phyloP scores from a whole-genome alignment of 2,329 filamentous ascomycete species.

The Pseudogymnoascus sp. region DNA sequence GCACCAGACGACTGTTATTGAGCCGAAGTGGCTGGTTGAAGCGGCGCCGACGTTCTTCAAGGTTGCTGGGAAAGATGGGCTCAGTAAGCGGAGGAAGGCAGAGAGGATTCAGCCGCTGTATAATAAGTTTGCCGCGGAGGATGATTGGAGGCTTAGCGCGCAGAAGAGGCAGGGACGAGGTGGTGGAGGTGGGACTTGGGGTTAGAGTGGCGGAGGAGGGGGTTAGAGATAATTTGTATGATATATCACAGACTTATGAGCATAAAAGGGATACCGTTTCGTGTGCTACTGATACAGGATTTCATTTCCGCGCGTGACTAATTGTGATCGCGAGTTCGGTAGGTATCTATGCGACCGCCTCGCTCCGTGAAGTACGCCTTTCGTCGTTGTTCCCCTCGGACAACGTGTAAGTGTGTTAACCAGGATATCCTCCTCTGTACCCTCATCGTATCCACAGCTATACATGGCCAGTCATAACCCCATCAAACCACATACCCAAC shows the following conservation, averaged over 20 bases:
- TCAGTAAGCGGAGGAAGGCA: constrained; percentile 87
- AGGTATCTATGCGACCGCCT: not conserved
- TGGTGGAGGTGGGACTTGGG: constrained; percentile 91
- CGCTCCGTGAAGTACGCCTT: not conserved
- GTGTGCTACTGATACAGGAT: constrained; percentile 6
- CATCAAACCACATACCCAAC: not conserved
- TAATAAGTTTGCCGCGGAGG: constrained; percentile 83
- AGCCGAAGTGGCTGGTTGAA: constrained; percentile 90
- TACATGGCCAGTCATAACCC: constrained; percentile 4
- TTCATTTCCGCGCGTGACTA: constrained; percentile 8
- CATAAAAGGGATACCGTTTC: not conserved
- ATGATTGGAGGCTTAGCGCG: constrained; percentile 89
- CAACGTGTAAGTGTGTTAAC: not conserved
- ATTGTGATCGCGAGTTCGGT: constrained; percentile 2
- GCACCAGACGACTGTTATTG: constrained; percentile 87
- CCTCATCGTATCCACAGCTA: not conserved
- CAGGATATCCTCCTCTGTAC: not conserved
- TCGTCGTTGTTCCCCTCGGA: not conserved
- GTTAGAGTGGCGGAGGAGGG: constrained; percentile 35
- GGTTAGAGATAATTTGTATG: not conserved
- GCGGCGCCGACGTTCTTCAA: constrained; percentile 99
- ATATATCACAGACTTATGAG: constrained; percentile 1
- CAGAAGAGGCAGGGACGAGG: constrained; percentile 78
- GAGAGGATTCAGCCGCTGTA: constrained; percentile 94
- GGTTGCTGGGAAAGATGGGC: constrained; percentile 75